These are phyloP conservation scores for Gigaspora rosea DNA, from an alignment of 192 early-diverging fungal species.

Conservation along the genomic window DNA sequence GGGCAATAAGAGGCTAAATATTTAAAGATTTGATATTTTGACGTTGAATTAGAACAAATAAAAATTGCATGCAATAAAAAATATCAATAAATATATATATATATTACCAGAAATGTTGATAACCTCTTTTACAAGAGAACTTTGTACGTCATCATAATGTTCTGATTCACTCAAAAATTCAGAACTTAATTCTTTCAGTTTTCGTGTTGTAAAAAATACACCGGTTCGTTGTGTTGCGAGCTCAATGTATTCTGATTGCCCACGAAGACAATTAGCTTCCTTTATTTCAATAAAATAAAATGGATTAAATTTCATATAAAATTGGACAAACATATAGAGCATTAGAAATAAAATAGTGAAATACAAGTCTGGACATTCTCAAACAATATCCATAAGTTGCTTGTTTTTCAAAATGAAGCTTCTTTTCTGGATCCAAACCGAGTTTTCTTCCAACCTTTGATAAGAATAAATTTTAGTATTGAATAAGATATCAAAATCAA, in stretches of 20 bases:
- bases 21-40: neutral
- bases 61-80: neutral
- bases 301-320: neutral
- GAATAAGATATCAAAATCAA: neutral
- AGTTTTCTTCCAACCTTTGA: slow-evolving; percentile 63
- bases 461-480: neutral
- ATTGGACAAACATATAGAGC: slow-evolving; percentile 39
- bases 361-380: slow-evolving; percentile 68
- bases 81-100: neutral
- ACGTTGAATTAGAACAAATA: neutral
- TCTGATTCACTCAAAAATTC: slow-evolving; percentile 49
- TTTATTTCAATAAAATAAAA: slow-evolving; percentile 24
- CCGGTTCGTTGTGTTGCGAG: slow-evolving; percentile 87
- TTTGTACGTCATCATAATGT: slow-evolving; percentile 70
- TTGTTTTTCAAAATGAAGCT: slow-evolving; percentile 89
- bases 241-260: slow-evolving; percentile 77
- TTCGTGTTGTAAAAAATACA: slow-evolving; percentile 81
- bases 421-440: slow-evolving; percentile 78
- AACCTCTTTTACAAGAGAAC: slow-evolving; percentile 80
- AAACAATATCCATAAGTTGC: slow-evolving; percentile 83
- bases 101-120: slow-evolving; percentile 74
- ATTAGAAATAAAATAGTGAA: neutral
- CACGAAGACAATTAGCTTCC: slow-evolving; percentile 70
- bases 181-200: slow-evolving; percentile 62
- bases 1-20: slow-evolving; percentile 72